Evolutionary conservation across 2,329 filamentous ascomycete species (phyloP).

Genomic region (Ascomycota sp.): DNA sequence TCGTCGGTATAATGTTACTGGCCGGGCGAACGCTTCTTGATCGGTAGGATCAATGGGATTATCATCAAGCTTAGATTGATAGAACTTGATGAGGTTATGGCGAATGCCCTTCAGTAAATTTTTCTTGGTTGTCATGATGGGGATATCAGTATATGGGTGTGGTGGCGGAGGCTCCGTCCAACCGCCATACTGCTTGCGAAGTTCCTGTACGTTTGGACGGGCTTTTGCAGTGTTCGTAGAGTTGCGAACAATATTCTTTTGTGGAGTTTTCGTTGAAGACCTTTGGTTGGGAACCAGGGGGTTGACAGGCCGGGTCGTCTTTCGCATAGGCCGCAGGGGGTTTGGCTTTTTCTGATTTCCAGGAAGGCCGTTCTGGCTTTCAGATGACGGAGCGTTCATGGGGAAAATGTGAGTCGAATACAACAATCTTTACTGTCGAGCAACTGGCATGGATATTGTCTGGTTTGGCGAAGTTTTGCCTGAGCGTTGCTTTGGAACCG

Average conservation of each 20-base stretch:
- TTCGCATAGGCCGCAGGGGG: constrained; percentile 18
- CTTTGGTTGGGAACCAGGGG: constrained; percentile 40
- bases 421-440: no score
- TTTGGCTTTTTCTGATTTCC: constrained; percentile 11
- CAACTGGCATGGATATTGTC: no score
- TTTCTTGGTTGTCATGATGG: constrained; percentile 65
- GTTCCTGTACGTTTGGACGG: constrained; percentile 17
- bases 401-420: no score
- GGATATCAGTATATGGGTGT: constrained; percentile 30
- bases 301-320: constrained; percentile 23
- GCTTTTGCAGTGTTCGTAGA: constrained; percentile 9
- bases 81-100: constrained; percentile 69
- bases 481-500: no score
- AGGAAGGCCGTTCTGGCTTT: constrained; percentile 12
- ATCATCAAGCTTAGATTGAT: constrained; percentile 29
- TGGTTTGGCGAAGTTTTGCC: no score
- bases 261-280: constrained; percentile 7
- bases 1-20: constrained; percentile 70
- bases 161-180: constrained; percentile 31
- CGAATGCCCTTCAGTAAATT: constrained; percentile 58
- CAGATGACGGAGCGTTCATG: constrained; percentile 23
- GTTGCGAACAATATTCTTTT: constrained; percentile 4
- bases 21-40: constrained; percentile 63
- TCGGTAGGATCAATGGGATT: constrained; percentile 45
- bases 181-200: constrained; percentile 26